A percentile compares a stretch with the other conserved stretches of the same genome.
Evolutionary conservation across 768 basidiomycete species (phyloP).

Genomic region (Tremella yokohamensis): DNA sequence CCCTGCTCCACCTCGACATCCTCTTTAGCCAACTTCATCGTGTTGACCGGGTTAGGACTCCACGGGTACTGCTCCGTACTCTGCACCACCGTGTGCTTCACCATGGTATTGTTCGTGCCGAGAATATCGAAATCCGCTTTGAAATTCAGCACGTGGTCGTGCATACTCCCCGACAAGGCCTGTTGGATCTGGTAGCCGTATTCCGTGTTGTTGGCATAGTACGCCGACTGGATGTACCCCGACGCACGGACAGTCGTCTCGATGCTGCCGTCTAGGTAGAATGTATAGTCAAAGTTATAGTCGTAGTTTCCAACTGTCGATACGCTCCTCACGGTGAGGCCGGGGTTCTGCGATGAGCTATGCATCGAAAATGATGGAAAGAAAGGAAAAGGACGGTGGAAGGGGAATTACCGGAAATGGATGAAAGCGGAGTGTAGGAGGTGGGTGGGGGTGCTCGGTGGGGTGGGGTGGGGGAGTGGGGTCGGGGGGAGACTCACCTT

Average conservation of each 20-base stretch:
- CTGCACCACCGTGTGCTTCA: slow-evolving; percentile 45
- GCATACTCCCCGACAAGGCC: slow-evolving; percentile 62
- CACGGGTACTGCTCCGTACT: slow-evolving; percentile 7
- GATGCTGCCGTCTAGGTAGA: slow-evolving; percentile 62
- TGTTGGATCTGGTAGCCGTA: slow-evolving; percentile 63
- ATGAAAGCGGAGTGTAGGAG: too few relatives aligned
- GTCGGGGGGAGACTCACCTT: neutral
- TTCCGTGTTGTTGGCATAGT: slow-evolving; percentile 56
- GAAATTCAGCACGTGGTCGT: slow-evolving; percentile 67
- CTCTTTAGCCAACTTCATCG: slow-evolving; percentile 35
- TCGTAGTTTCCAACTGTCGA: slow-evolving; percentile 55
- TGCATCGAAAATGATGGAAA: too few relatives aligned
- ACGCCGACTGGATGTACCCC: slow-evolving; percentile 66
- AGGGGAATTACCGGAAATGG: too few relatives aligned
- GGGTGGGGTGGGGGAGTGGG: too few relatives aligned
- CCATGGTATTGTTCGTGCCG: slow-evolving; percentile 60
- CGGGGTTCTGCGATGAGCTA: slow-evolving; percentile 14
- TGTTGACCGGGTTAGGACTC: slow-evolving; percentile 26
- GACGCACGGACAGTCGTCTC: slow-evolving; percentile 64
- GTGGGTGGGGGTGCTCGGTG: too few relatives aligned
- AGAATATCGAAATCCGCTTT: slow-evolving; percentile 66
- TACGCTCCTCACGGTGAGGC: slow-evolving; percentile 23
- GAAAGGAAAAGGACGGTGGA: too few relatives aligned
- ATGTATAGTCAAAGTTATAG: slow-evolving; percentile 9
- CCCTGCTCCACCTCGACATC: slow-evolving; percentile 53